Base-by-base conservation (phyloP, 495 filamentous ascomycete species). In the Neurospora cerealis region DNA sequence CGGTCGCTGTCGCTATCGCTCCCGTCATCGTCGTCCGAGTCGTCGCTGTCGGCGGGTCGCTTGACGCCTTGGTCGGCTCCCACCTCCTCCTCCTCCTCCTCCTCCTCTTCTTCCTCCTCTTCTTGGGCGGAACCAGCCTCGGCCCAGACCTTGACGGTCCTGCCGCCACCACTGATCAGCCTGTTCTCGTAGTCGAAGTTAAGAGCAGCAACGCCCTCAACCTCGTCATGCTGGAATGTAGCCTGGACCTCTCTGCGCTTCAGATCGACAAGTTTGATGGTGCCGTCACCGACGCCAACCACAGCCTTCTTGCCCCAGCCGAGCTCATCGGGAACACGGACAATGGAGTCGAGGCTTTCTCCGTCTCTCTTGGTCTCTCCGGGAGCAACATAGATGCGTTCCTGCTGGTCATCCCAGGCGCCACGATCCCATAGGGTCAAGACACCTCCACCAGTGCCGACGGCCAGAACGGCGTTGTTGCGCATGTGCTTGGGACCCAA, bases 341-440 rank as follows among this genome's bases (percentile, higher is more conserved):
- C 84, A 77, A 96, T 82, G 24, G 88, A 86, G 79, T 97, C 94
- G 44, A 96, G 79, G 60, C 90, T 90, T 75, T 95, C 93, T 46
- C 78, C 85, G 21, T 85, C 85, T 34, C 86, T 86, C 39, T 87
- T 90, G 21, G 83, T 87, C 44, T 87, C 89, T 9, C 86, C 88
- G 24, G 85, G 81, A 71, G 90, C 87, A 10, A 97, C 87, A 69
- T 91, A 88, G 73, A 98, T 90, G 5, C 93, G 88, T 80, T 97
- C 93, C 75, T 96, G 92, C 80, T 97, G 93, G 81, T 97, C 95
- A 77, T 97, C 94, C 95, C 96, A 98, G 2, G 90, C 87, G 1
- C 95, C 96, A 75, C 89, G 91, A 78, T 98, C 94, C 96, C 96
- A 99, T 3, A 98, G 84, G 11, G 95, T 96, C 74, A 98, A 77